A percentile compares a stretch with the other conserved stretches of the same genome.
Conservation (phyloP, 1,139 yeast genomes). For the Zygosaccharomyces pseudobailii region DNA sequence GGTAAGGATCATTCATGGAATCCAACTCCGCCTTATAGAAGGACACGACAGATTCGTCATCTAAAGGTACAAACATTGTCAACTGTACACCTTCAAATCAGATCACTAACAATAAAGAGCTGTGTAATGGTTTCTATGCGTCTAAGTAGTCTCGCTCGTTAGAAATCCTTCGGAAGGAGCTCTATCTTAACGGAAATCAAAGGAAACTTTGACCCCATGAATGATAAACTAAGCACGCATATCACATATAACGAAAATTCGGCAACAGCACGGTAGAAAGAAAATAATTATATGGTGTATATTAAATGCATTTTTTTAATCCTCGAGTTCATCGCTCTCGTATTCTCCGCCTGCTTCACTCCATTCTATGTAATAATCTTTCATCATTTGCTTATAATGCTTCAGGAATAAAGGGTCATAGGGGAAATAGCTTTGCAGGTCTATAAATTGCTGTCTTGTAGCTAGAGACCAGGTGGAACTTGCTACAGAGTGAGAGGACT, state of each 20-base stretch:
- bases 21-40: slow-evolving; percentile 2
- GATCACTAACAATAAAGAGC: background rate
- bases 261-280: background rate
- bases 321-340: slow-evolving; percentile 47
- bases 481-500: slow-evolving; percentile 23
- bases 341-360: slow-evolving; percentile 58
- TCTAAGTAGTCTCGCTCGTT: too few species aligned
- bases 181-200: too few species aligned
- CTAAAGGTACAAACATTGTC: slow-evolving; percentile 2
- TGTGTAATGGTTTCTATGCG: too few species aligned
- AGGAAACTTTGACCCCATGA: background rate
- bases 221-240: background rate
- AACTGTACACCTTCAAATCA: background rate
- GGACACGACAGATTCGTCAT: slow-evolving; percentile 1
- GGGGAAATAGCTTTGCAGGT: slow-evolving; percentile 89
- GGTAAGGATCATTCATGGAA: slow-evolving; percentile 10
- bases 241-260: background rate
- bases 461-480: slow-evolving; percentile 31
- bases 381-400: slow-evolving; percentile 49
- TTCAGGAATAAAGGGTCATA: slow-evolving; percentile 86
- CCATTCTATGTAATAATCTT: slow-evolving; percentile 76
- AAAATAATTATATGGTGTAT: background rate
- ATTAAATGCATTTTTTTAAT: slow-evolving; percentile 14
- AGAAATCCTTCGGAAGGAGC: too few species aligned
- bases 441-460: slow-evolving; percentile 75